A percentile compares a stretch with the other conserved stretches of the same genome.
Evolutionary conservation across 805 yeast species (phyloP).

Genomic region (Torulaspora delbrueckii): DNA sequence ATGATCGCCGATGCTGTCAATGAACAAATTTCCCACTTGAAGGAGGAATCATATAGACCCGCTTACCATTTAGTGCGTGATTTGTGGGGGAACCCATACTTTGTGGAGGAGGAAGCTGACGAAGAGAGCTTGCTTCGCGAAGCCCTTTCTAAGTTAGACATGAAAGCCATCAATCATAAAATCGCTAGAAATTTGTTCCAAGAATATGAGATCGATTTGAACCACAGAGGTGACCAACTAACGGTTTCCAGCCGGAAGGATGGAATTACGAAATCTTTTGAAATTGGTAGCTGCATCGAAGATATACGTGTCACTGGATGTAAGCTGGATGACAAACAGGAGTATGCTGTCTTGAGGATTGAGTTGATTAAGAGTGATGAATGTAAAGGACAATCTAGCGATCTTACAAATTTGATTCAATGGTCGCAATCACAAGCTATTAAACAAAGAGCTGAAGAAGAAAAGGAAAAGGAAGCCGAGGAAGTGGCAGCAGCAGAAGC

Average conservation of each 20-base stretch:
- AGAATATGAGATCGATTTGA: constrained; percentile 29
- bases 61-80: constrained; percentile 24
- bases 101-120: constrained; percentile 27
- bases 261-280: constrained; percentile 18
- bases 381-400: not conserved
- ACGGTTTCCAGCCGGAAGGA: constrained; percentile 22
- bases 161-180: constrained; percentile 17
- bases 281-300: constrained; percentile 19
- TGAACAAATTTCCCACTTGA: constrained; percentile 13
- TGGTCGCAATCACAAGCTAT: constrained; percentile 13
- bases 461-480: not conserved
- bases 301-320: constrained; percentile 26
- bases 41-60: constrained; percentile 21
- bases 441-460: constrained; percentile 3
- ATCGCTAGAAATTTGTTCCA: constrained; percentile 25
- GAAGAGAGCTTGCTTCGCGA: constrained; percentile 18
- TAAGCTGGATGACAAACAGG: constrained; percentile 17
- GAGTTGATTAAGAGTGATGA: constrained; percentile 7
- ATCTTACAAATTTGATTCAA: constrained; percentile 11
- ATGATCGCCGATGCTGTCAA: constrained; percentile 20
- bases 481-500: constrained; percentile 1
- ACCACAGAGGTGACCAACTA: constrained; percentile 26
- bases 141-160: constrained; percentile 21
- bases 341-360: constrained; percentile 19
- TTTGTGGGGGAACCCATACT: constrained; percentile 31